Conservation (phyloP, 1,139 yeast genomes). For the Saccharomyces pastorianus region DNA sequence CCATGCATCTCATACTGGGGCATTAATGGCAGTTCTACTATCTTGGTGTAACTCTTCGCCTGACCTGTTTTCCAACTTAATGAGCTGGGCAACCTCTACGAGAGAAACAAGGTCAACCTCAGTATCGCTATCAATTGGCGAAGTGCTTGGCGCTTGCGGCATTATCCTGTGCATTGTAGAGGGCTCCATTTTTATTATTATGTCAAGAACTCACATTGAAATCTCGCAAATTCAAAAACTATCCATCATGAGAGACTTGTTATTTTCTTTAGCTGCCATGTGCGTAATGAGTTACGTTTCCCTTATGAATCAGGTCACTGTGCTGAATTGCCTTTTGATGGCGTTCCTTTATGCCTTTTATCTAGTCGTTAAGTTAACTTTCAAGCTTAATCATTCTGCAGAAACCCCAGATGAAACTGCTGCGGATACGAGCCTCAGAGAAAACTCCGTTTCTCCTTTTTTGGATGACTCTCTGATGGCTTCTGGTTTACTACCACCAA, state of each 20-base stretch:
- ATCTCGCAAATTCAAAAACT: slow-evolving; percentile 16
- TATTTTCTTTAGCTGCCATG: slow-evolving; percentile 22
- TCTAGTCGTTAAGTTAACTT: slow-evolving; percentile 16
- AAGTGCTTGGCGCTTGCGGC: slow-evolving; percentile 41
- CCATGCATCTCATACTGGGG: slow-evolving; percentile 13
- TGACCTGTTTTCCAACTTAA: slow-evolving; percentile 70
- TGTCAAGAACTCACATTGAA: slow-evolving; percentile 19
- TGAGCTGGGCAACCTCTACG: slow-evolving; percentile 45
- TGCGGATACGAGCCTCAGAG: not conserved
- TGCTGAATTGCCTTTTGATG: slow-evolving; percentile 26
- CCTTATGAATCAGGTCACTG: slow-evolving; percentile 19
- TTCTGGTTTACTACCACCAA: not conserved
- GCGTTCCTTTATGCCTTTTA: slow-evolving; percentile 20
- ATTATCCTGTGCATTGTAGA: slow-evolving; percentile 31
- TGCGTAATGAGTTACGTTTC: slow-evolving; percentile 22
- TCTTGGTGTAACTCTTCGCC: slow-evolving; percentile 95
- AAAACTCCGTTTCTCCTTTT: not conserved
- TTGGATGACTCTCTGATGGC: not conserved
- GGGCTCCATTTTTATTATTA: slow-evolving; percentile 28
- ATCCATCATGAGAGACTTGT: slow-evolving; percentile 23
- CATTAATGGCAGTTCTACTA: slow-evolving; percentile 39
- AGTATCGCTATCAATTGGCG: slow-evolving; percentile 75
- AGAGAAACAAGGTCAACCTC: slow-evolving; percentile 44
- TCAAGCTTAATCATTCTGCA: not conserved
- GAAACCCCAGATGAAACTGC: not conserved